Base-by-base conservation (phyloP, 306 rosid genomes). In the Hippophae rhamnoides region DNA sequence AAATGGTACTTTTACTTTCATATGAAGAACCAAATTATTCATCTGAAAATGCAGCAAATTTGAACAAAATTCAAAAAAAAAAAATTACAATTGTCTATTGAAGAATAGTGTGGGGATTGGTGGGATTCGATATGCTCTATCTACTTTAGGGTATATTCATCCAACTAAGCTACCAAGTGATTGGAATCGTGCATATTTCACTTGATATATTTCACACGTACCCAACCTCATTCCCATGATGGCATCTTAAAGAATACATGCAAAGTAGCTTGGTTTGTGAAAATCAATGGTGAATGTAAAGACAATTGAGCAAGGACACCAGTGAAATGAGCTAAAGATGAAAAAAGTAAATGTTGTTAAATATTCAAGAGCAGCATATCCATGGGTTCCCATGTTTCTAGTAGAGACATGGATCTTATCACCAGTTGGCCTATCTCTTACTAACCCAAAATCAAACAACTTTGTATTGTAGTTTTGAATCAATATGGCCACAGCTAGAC, bases 381-480 rank as follows among this genome's bases (percentile, higher is more conserved):
- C 97, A 6, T 71, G 74, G 42, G 98, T 92, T 76, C 98, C 98
- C 81, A 92, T 81, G 67, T 85, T 77, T 64, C 86, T 65, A 8
- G 98, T 87, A 54, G 98, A 90, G 62, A 87, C 98, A 46, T 90
- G 90, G 62, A 96, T 90, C 74, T 78, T 87, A 70, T 83, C 96
- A n/a, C 89, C 96, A 2, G 77, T 76, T 58, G 98, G 96, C 25
- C 98, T 96, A 70, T 92, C 98, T 67, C 98, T 80, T 3, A 96
- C 98, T 79, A 87, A 77, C 74, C 98, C 98, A 62, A 87, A 92
- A 70, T 92, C 98, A 67, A 95, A 89, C 58, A 92, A 92, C 68
- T 92, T 92, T 42, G 95, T 93, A 27, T 76, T 81, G 61, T 79
- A 92, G 58, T 85, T 72, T 96, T 92, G 82, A 69, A 67, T 47